These are phyloP conservation scores for Pythium sp. DNA, from an alignment of 352 stramenopile genomes.

Conservation along the genomic window DNA sequence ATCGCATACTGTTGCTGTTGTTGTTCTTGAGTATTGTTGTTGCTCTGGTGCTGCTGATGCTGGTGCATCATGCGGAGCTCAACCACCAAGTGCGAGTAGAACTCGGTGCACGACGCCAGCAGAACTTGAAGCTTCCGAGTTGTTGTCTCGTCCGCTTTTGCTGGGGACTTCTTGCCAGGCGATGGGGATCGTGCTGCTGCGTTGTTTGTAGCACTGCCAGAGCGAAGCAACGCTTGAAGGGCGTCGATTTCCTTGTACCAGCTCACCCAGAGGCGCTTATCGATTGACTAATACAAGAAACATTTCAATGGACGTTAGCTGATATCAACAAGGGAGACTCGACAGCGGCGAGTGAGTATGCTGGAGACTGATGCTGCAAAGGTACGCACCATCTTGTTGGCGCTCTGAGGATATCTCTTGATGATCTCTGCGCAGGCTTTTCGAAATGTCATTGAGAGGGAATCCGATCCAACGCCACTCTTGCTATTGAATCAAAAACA, in stretches of 20 bases:
- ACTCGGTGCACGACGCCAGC: conserved; percentile 11
- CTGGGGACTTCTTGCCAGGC: background rate
- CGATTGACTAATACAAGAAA: conserved; percentile 33
- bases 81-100: conserved; percentile 13
- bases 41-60: background rate
- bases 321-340: background rate
- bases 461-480: background rate
- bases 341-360: background rate
- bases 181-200: background rate
- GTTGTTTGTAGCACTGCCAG: conserved; percentile 10
- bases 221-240: conserved; percentile 20
- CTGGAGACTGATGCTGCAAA: background rate
- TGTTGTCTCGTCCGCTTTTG: background rate
- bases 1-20: conserved; percentile 19
- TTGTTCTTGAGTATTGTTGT: background rate
- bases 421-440: conserved; percentile 38
- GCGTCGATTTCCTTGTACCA: conserved; percentile 60
- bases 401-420: conserved; percentile 27
- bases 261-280: conserved; percentile 56
- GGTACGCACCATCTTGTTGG: conserved; percentile 33
- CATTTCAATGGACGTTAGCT: background rate
- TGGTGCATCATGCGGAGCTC: background rate
- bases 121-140: conserved; percentile 4
- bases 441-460: conserved; percentile 21
- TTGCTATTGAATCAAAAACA: background rate